phyloP scores from a whole-genome alignment of 164 flowering plant species.

The Santalum album region DNA sequence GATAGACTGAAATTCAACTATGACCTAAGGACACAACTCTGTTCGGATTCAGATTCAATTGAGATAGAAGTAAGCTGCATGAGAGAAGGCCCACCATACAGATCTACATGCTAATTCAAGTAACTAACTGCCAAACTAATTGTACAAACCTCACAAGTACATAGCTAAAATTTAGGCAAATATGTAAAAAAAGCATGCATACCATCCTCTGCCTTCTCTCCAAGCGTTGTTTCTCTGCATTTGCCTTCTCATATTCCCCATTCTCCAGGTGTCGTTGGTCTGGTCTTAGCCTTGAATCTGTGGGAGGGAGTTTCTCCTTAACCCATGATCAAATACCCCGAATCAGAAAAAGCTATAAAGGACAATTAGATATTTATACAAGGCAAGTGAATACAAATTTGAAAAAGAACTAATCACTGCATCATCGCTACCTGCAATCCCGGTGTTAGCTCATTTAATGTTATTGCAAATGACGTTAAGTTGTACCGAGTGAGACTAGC shows the following conservation, averaged over 20 bases:
- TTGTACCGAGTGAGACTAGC: conserved; percentile 74
- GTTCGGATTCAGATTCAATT: too few species aligned
- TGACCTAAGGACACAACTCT: too few species aligned
- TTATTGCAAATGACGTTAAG: conserved; percentile 77
- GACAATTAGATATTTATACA: conserved; percentile 30
- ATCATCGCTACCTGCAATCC: conserved; percentile 69
- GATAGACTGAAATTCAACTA: too few species aligned
- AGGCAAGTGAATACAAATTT: conserved; percentile 14
- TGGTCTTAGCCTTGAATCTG: conserved; percentile 91
- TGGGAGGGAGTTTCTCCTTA: conserved; percentile 96
- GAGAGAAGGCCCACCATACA: too few species aligned
- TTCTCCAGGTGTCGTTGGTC: conserved; percentile 90
- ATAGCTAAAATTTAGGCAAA: too few species aligned
- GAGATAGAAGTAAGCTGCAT: too few species aligned
- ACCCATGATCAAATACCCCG: too few species aligned
- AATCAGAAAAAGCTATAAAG: too few species aligned
- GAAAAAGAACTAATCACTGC: conserved; percentile 10
- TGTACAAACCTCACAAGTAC: too few species aligned
- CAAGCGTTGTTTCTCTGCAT: conserved; percentile 71
- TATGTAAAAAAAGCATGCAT: too few species aligned
- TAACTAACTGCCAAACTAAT: too few species aligned
- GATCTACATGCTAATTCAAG: too few species aligned
- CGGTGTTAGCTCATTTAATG: conserved; percentile 75
- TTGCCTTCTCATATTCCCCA: conserved; percentile 86
- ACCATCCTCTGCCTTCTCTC: conserved; percentile 89